A percentile compares a stretch with the other conserved stretches of the same genome.
These are phyloP conservation scores for Lecanicillium sp. DNA, from an alignment of 2,329 filamentous ascomycete species.

Conservation along the genomic window DNA sequence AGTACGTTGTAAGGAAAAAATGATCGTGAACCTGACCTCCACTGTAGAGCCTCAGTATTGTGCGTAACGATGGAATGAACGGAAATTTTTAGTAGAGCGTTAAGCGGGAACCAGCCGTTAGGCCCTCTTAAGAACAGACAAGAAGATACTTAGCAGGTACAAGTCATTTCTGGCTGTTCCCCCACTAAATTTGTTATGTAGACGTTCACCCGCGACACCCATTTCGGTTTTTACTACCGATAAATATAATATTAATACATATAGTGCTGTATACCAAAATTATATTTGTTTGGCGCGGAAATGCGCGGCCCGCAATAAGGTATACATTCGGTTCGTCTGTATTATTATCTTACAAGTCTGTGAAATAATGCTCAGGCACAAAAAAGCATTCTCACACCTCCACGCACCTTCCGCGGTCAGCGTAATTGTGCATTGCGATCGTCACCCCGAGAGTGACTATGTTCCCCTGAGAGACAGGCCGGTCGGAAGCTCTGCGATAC, in stretches of 20 bases:
- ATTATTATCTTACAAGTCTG: too few species aligned
- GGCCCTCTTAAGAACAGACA: background rate
- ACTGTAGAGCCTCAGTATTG: background rate
- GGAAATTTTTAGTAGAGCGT: slow-evolving; percentile 1
- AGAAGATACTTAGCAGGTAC: slow-evolving; percentile 1
- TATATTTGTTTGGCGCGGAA: too few species aligned
- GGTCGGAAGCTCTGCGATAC: background rate
- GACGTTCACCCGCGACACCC: too few species aligned
- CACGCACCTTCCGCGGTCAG: slow-evolving; percentile 1
- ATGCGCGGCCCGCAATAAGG: too few species aligned
- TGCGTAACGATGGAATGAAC: background rate
- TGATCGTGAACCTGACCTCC: too few species aligned
- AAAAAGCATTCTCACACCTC: too few species aligned
- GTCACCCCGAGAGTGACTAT: background rate
- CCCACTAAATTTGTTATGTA: background rate
- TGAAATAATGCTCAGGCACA: too few species aligned
- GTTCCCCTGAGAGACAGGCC: background rate
- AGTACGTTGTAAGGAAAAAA: too few species aligned
- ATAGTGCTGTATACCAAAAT: too few species aligned
- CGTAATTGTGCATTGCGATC: background rate
- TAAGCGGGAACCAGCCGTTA: slow-evolving; percentile 3
- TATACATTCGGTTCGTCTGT: too few species aligned
- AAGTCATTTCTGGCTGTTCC: slow-evolving; percentile 4
- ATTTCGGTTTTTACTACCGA: too few species aligned
- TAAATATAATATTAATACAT: too few species aligned